Evolutionary conservation across 495 filamentous ascomycete species (phyloP).

Genomic region (Penicillium roqueforti): DNA sequence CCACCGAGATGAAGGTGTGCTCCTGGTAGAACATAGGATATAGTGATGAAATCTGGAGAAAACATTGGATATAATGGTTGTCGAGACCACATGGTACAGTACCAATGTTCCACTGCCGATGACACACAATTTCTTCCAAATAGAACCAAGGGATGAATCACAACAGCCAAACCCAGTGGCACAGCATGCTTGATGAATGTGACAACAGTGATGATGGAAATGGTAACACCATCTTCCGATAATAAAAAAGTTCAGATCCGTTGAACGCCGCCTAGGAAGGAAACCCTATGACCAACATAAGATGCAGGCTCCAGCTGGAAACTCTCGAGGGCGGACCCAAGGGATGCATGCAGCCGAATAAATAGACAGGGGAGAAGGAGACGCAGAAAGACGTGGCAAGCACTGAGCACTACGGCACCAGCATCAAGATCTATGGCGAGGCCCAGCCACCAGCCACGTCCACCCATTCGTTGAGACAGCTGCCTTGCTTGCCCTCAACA

Average conservation of each 20-base stretch:
- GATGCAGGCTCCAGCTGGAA: constrained; percentile 38
- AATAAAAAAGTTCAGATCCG: constrained; percentile 42
- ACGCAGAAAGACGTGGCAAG: constrained; percentile 30
- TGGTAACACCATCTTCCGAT: constrained; percentile 36
- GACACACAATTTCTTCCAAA: constrained; percentile 2
- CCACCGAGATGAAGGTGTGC: constrained; percentile 13
- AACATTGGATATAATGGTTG: not conserved
- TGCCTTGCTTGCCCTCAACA: constrained; percentile 94
- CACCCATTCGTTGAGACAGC: constrained; percentile 94
- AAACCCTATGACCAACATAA: constrained; percentile 33
- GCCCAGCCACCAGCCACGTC: constrained; percentile 96
- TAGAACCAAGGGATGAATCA: constrained; percentile 15
- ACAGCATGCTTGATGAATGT: constrained; percentile 45
- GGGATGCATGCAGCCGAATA: constrained; percentile 37
- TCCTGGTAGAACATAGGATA: not conserved
- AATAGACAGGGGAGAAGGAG: constrained; percentile 30
- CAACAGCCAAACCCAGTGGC: constrained; percentile 27
- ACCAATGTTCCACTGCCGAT: not conserved
- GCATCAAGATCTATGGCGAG: constrained; percentile 47
- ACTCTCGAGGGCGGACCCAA: constrained; percentile 36
- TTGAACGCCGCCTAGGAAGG: constrained; percentile 43
- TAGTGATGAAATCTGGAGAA: not conserved
- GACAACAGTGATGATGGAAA: constrained; percentile 41
- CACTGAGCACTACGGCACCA: constrained; percentile 11
- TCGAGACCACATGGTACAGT: not conserved